A percentile compares a stretch with the other conserved stretches of the same genome.
Evolutionary conservation across 2,329 filamentous ascomycete species (phyloP).

Genomic region (Stemphylium beticola): DNA sequence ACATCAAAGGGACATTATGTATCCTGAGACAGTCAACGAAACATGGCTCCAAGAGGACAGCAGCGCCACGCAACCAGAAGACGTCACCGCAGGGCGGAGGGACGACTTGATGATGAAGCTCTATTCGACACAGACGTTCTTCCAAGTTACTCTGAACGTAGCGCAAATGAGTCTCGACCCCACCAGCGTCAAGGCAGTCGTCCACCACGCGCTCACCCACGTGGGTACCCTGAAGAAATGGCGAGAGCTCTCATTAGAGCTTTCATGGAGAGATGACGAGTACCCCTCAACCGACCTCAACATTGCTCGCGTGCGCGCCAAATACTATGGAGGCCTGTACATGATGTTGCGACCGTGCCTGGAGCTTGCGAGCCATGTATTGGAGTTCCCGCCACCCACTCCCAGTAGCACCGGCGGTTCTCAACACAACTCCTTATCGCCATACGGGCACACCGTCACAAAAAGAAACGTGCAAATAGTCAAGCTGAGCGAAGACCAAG

Average conservation of each 20-base stretch:
- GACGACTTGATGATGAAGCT: conserved; percentile 59
- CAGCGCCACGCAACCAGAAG: conserved; percentile 9
- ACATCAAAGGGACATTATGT: conserved; percentile 67
- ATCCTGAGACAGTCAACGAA: conserved; percentile 65
- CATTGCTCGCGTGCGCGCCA: conserved; percentile 81
- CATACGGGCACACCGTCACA: conserved; percentile 34
- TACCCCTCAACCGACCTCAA: conserved; percentile 78
- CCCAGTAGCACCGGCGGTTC: conserved; percentile 13
- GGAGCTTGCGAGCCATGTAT: conserved; percentile 63
- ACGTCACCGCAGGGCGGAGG: conserved; percentile 17
- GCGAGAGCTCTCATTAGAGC: conserved; percentile 55
- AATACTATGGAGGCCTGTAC: conserved; percentile 91
- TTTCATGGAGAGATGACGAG: conserved; percentile 73
- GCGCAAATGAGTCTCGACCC: conserved; percentile 54
- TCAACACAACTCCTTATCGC: conserved; percentile 60
- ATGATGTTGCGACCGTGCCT: conserved; percentile 86
- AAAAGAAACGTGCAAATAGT: conserved; percentile 35
- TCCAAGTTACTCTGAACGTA: conserved; percentile 63
- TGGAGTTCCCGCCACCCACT: conserved; percentile 45
- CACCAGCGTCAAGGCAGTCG: conserved; percentile 39
- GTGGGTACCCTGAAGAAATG: conserved; percentile 59
- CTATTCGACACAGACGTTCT: conserved; percentile 67
- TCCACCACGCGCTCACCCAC: conserved; percentile 36
- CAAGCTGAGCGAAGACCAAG: conserved; percentile 34
- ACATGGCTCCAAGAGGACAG: conserved; percentile 28